Evolutionary conservation across 495 filamentous ascomycete genomes (phyloP).

Genomic region (Podospora fimiseda): DNA sequence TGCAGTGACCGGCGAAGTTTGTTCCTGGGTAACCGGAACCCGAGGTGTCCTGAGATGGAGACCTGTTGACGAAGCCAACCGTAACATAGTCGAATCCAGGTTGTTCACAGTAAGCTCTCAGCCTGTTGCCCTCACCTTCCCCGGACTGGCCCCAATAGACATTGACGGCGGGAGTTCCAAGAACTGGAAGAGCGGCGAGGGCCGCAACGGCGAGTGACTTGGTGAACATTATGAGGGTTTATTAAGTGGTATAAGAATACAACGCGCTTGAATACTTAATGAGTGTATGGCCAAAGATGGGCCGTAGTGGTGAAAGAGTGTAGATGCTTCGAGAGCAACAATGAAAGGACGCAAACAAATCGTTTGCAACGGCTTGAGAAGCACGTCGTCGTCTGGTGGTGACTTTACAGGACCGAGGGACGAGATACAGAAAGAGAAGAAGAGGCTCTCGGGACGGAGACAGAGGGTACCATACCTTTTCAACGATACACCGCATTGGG

Average conservation of each 20-base stretch:
- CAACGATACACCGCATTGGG: slow-evolving; percentile 7
- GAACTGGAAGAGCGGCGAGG: slow-evolving; percentile 25
- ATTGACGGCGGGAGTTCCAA: slow-evolving; percentile 28
- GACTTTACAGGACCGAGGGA: slow-evolving; percentile 22
- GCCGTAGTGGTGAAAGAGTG: slow-evolving; percentile 1
- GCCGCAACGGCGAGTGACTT: slow-evolving; percentile 30
- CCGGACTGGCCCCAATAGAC: slow-evolving; percentile 34
- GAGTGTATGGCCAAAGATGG: slow-evolving; percentile 3
- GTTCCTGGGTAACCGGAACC: slow-evolving; percentile 31
- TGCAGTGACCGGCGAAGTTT: slow-evolving; percentile 38
- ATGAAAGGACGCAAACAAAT: slow-evolving; percentile 45
- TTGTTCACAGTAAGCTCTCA: slow-evolving; percentile 27
- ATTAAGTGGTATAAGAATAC: slow-evolving; percentile 19
- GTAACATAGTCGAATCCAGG: slow-evolving; percentile 36
- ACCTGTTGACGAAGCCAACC: slow-evolving; percentile 37
- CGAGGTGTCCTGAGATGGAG: slow-evolving; percentile 31
- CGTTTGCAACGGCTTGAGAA: slow-evolving; percentile 34
- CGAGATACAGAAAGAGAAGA: slow-evolving; percentile 12
- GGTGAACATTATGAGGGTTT: slow-evolving; percentile 28
- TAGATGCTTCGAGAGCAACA: slow-evolving; percentile 22
- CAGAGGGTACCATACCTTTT: slow-evolving; percentile 15
- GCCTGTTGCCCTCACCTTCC: slow-evolving; percentile 9
- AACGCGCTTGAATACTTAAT: slow-evolving; percentile 11
- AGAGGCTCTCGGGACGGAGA: slow-evolving; percentile 8
- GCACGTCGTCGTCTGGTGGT: slow-evolving; percentile 33